Evolutionary conservation across 495 filamentous ascomycete species (phyloP), one percentile per base, ranked within the genome.

Genomic region (Lepidopterella palustris): DNA sequence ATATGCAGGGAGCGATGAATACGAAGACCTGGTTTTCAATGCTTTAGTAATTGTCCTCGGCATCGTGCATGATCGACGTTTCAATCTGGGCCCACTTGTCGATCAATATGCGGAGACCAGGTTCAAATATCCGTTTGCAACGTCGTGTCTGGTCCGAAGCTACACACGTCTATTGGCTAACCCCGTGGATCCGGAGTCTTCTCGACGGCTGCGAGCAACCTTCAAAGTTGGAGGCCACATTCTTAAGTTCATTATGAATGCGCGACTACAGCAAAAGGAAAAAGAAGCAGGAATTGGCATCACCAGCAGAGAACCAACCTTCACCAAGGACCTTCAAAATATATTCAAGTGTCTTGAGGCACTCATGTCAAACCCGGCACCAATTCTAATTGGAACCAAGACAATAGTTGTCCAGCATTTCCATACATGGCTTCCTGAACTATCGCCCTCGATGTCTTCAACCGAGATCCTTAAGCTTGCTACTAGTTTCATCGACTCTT

Each of bases 331-430:
- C 69, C 71, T 97, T 32, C 84, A 87, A 45, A 82, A 79, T 35
- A 90, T 98, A 51, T 98, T 97, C 78, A 92, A 88, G 69, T 84
- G 87, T 1, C 80, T 98, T 2, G 89, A 97, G 66, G 79, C 78
- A 4, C 77, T 99, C 63, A 97, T 99, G 90, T 82, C 83, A 59
- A 93, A 89, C 67, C 76, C 83, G 1, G 87, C 90, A 10, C 88
- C 95, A 0, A 83, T 90, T 42, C 72, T 96, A 49, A 85, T 99
- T 29, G 93, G 93, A 26, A 96, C 88, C 58, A 95, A 97, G 70
- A 97, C 93, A 1, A 74, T 99, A 29, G 87, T 95, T 4, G 92
- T 97, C 18, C 93, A 99, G 70, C 88, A 97, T 73, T 96, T 97
- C 71, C 93, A 97, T 70, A 85, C 88, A 1, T 97, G 93, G 93